Evolutionary conservation across 129 eudicot genomes (phyloP), one percentile per base, ranked within the genome.

Genomic region (Helianthus tuberosus): DNA sequence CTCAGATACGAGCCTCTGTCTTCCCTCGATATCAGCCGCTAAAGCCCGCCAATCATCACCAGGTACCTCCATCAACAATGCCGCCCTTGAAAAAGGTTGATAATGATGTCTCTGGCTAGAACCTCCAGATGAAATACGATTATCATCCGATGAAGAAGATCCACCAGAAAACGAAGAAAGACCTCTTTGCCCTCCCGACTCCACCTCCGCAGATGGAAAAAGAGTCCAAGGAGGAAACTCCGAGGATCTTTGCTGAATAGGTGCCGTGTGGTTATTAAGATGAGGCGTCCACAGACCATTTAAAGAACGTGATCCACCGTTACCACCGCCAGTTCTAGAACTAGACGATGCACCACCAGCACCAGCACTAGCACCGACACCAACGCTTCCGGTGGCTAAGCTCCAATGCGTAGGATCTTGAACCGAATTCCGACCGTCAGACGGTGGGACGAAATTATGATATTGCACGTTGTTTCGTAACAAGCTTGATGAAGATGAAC

Each of bases 1-100:
- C 84, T 83, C 85, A 59, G 89, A 77, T 66, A 88, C 90, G 75
- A 88, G 85, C 78, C 97, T 91, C 11, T 88, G 97, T 53, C 95
- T 88, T 53, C 87, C 92, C 68, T 84, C 89, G 71, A 84, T 77
- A 64, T 80, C 92, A 78, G 84, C 87, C 75, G 92, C 92, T 68
- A 86, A 68, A 69, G 90, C 73, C 55, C 89, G 91, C 90, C 88
- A 83, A 54, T 80, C 90, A 80, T 82, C 96, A 20, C 86, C 79
- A 20, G 91, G 84, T 14, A 76, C 81, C 66, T 86, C 92, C 88
- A 88, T 85, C 77, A 81, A 71, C 16, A 71, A 63, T 39, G 81
- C 77, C 4, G 87, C 72, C 77, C 89, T 73, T 29, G 85, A 53
- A 69, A 75, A 71, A 4, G 84, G 64, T 36, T 69, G 88, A 76